phyloP scores from a whole-genome alignment of 164 flowering plant genomes.

The Berberis vulgaris region DNA sequence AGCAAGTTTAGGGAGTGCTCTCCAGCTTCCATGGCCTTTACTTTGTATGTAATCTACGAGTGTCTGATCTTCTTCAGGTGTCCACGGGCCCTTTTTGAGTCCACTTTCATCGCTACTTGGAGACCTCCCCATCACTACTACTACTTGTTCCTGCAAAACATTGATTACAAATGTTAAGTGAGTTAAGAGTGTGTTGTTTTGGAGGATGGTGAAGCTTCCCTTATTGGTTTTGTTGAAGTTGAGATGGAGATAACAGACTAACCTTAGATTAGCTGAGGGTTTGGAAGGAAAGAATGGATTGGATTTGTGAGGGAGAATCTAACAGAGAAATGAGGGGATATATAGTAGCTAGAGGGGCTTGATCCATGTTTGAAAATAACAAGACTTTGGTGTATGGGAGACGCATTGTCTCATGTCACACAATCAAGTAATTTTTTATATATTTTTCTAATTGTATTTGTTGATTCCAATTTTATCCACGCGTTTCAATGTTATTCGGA shows the following conservation, averaged over 20 bases:
- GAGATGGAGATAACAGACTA: neutral
- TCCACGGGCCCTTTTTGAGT: slow-evolving; percentile 65
- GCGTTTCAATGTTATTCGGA: too few relatives aligned
- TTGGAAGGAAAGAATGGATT: neutral
- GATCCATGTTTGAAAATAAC: slow-evolving; percentile 8
- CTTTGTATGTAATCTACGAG: slow-evolving; percentile 27
- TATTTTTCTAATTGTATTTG: neutral
- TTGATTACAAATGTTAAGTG: neutral
- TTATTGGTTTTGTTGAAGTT: neutral
- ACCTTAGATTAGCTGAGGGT: slow-evolving; percentile 2
- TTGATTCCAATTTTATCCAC: neutral
- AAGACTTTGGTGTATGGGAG: slow-evolving; percentile 16
- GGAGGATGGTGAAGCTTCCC: neutral
- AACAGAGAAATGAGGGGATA: slow-evolving; percentile 6
- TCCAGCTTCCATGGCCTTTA: slow-evolving; percentile 58
- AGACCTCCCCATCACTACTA: slow-evolving; percentile 35
- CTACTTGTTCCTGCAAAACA: neutral
- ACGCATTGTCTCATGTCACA: slow-evolving; percentile 8
- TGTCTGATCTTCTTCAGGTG: slow-evolving; percentile 21
- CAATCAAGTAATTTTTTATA: neutral
- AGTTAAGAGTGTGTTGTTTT: neutral
- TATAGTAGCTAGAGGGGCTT: slow-evolving; percentile 9
- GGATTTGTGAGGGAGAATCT: neutral
- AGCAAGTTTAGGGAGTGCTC: slow-evolving; percentile 43
- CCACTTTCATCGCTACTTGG: slow-evolving; percentile 28